A percentile compares a stretch with the other conserved stretches of the same genome.
These are phyloP conservation scores for Boletus vermiculosoides DNA, from an alignment of 768 basidiomycete genomes.

Conservation along the genomic window DNA sequence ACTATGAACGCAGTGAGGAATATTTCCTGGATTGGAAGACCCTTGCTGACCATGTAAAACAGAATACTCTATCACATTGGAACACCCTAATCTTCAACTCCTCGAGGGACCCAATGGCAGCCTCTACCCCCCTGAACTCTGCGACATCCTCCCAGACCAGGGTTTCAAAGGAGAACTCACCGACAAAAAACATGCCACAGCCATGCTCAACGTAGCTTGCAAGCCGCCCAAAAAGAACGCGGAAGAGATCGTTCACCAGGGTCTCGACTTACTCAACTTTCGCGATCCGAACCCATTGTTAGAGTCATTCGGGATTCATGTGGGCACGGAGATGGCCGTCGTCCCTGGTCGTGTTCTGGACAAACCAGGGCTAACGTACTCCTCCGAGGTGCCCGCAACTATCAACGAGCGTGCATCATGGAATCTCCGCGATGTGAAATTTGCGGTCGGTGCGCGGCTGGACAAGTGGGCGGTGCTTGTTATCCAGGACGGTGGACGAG, in stretches of 20 bases:
- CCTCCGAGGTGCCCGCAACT: constrained; percentile 15
- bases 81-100: constrained; percentile 38
- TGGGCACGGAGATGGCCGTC: constrained; percentile 49
- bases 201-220: constrained; percentile 49
- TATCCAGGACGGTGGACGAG: constrained; percentile 51
- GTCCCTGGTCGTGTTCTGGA: constrained; percentile 53
- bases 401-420: constrained; percentile 47
- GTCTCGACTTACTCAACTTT: constrained; percentile 45
- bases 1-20: constrained; percentile 43
- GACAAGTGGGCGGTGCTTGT: constrained; percentile 67
- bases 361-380: constrained; percentile 44
- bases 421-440: constrained; percentile 55
- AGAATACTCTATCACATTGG: constrained; percentile 42
- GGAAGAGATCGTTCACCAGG: constrained; percentile 40
- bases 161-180: constrained; percentile 48
- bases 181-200: constrained; percentile 41
- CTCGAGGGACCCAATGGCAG: constrained; percentile 39
- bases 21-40: background rate
- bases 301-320: constrained; percentile 42
- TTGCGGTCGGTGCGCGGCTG: constrained; percentile 54
- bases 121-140: constrained; percentile 47
- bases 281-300: constrained; percentile 31
- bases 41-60: background rate
- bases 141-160: constrained; percentile 42
- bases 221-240: constrained; percentile 48